phyloP scores from a whole-genome alignment of 176 grass and related monocot genomes.

The Zoysia japonica region DNA sequence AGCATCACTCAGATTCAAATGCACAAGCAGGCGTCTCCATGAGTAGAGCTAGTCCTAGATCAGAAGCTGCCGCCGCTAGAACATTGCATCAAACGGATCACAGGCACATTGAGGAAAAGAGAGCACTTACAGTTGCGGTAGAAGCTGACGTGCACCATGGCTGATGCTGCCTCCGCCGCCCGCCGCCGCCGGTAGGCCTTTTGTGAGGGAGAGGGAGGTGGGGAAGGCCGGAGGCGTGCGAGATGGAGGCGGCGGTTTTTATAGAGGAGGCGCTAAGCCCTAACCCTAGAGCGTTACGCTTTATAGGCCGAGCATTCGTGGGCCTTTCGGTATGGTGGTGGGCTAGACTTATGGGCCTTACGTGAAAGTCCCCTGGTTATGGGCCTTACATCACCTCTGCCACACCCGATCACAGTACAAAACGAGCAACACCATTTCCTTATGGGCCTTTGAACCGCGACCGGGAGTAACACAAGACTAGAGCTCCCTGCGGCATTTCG shows the following conservation, averaged over 20 bases:
- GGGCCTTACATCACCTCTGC: not conserved
- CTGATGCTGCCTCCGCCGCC: slow-evolving; percentile 33
- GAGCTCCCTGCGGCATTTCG: slow-evolving; percentile 45
- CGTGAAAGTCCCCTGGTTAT: not conserved
- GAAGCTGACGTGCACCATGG: slow-evolving; percentile 79
- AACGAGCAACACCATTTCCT: not conserved
- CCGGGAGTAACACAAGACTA: not conserved
- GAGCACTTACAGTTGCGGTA: slow-evolving; percentile 69
- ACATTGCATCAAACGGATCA: not conserved
- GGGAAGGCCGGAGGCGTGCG: too few relatives aligned
- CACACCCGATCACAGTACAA: not conserved
- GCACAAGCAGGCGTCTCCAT: too few relatives aligned
- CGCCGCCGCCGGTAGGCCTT: not conserved
- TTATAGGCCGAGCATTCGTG: slow-evolving; percentile 22
- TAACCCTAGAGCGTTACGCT: slow-evolving; percentile 47
- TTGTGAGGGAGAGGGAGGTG: too few relatives aligned
- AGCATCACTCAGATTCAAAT: too few relatives aligned
- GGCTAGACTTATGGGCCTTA: not conserved
- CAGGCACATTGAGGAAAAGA: not conserved
- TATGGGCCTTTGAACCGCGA: not conserved
- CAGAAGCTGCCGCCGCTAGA: not conserved
- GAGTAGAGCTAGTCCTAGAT: not conserved
- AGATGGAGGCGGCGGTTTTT: too few relatives aligned
- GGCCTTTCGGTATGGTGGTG: not conserved
- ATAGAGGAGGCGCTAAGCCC: slow-evolving; percentile 54